phyloP scores from a whole-genome alignment of 495 filamentous ascomycete species.

The Penicillium manginii region DNA sequence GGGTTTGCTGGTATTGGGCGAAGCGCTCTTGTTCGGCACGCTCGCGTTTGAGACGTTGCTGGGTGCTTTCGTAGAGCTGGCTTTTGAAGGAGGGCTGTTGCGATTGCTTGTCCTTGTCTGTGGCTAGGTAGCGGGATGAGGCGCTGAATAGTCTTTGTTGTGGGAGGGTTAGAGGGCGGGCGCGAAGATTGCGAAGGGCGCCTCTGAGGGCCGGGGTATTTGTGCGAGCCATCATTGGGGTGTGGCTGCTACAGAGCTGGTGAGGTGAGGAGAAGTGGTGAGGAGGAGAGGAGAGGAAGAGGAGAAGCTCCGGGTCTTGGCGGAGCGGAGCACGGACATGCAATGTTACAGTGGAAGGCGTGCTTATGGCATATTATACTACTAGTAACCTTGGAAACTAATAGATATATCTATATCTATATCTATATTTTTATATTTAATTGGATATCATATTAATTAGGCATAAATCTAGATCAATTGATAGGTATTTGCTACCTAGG shows the following conservation, averaged over 20 bases:
- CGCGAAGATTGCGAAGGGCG: conserved; percentile 27
- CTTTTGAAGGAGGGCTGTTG: conserved; percentile 68
- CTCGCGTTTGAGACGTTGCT: conserved; percentile 74
- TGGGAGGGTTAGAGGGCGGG: conserved; percentile 15
- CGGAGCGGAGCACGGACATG: too few relatives aligned
- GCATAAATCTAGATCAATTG: too few relatives aligned
- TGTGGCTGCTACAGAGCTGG: background rate
- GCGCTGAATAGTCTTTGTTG: conserved; percentile 29
- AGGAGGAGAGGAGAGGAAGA: conserved; percentile 8
- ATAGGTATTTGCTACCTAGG: too few relatives aligned
- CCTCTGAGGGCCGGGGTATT: conserved; percentile 22
- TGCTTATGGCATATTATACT: too few relatives aligned
- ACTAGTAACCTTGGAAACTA: too few relatives aligned
- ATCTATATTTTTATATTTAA: too few relatives aligned
- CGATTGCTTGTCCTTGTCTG: conserved; percentile 28
- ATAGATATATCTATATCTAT: too few relatives aligned
- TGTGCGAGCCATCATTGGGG: conserved; percentile 23
- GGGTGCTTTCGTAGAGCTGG: conserved; percentile 86
- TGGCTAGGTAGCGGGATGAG: conserved; percentile 21
- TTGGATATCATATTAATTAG: too few relatives aligned
- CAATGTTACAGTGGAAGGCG: too few relatives aligned
- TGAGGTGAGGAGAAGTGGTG: conserved; percentile 6
- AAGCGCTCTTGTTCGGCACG: conserved; percentile 68
- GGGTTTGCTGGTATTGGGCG: conserved; percentile 57
- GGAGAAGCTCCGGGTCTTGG: background rate